Percentiles rank a stretch among this genome's conserved stretches.
These are phyloP conservation scores for Lipomyces mesembrius DNA, from an alignment of 805 yeast genomes.

Conservation along the genomic window DNA sequence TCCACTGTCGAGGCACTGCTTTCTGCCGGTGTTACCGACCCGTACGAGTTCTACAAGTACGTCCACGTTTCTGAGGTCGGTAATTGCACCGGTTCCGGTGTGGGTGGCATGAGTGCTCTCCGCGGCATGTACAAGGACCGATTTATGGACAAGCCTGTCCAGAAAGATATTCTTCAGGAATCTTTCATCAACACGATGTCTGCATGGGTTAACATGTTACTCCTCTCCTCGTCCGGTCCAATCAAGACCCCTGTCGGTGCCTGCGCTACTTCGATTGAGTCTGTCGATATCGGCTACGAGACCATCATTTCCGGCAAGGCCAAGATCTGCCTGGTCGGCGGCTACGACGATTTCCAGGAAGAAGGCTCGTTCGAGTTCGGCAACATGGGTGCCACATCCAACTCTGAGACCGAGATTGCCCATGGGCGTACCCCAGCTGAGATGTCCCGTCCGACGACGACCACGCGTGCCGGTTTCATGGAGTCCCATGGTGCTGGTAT, in stretches of 20 bases:
- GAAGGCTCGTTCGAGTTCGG: conserved; percentile 98
- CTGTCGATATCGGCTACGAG: conserved; percentile 94
- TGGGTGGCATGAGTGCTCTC: conserved; percentile 98
- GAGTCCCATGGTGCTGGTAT: conserved; percentile 99
- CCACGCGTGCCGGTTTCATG: conserved; percentile 97
- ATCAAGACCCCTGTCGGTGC: conserved; percentile 99
- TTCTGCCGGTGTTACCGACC: conserved; percentile 94
- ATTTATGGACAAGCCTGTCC: conserved; percentile 89
- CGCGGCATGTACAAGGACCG: conserved; percentile 98
- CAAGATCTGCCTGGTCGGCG: conserved; percentile 95
- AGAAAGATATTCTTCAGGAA: conserved; percentile 96
- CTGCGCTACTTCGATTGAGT: conserved; percentile 98
- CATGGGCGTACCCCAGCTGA: conserved; percentile 98
- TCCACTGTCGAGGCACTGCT: conserved; percentile 94
- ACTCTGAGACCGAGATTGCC: conserved; percentile 81
- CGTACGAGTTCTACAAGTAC: conserved; percentile 97
- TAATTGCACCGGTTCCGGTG: conserved; percentile 99
- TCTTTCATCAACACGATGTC: conserved; percentile 99
- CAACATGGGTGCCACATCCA: conserved; percentile 98
- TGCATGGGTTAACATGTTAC: conserved; percentile 99
- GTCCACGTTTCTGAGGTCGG: conserved; percentile 99
- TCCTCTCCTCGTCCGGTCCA: conserved; percentile 97
- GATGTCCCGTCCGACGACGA: conserved; percentile 98
- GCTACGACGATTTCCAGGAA: conserved; percentile 99
- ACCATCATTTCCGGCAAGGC: conserved; percentile 93